A percentile compares a stretch with the other conserved stretches of the same genome.
Conservation (phyloP, 2,329 filamentous ascomycete species). For the Pseudomassariella vexata region DNA sequence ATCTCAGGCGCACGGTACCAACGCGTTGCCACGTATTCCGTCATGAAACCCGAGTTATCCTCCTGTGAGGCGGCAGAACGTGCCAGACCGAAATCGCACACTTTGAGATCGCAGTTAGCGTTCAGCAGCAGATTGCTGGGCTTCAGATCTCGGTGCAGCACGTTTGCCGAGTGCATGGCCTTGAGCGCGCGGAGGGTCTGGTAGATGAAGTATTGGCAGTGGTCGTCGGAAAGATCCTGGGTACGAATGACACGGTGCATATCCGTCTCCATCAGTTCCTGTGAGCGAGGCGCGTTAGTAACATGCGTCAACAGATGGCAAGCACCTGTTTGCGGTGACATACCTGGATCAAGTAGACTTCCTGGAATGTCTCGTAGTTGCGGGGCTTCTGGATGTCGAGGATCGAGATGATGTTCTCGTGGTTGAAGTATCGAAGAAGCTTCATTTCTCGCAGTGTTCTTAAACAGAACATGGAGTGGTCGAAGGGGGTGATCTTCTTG, state of each 20-base stretch:
- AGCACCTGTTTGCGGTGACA: constrained; percentile 15
- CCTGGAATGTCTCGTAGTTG: constrained; percentile 92
- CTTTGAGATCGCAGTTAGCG: constrained; percentile 97
- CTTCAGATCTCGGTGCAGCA: constrained; percentile 94
- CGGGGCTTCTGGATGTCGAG: constrained; percentile 97
- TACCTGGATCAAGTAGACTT: constrained; percentile 98
- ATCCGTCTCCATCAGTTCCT: constrained; percentile 99
- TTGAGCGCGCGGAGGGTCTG: constrained; percentile 96
- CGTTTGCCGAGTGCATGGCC: constrained; percentile 98
- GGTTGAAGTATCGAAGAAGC: constrained; percentile 96
- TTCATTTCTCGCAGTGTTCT: constrained; percentile 98
- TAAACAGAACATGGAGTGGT: constrained; percentile 98
- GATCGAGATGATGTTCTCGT: constrained; percentile 99
- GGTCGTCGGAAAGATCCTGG: constrained; percentile 96
- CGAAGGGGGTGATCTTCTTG: constrained; percentile 99
- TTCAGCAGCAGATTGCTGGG: constrained; percentile 95
- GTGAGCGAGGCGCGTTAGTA: constrained; percentile 11
- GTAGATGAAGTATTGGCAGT: constrained; percentile 99
- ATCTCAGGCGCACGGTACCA: constrained; percentile 99
- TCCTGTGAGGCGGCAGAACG: constrained; percentile 94
- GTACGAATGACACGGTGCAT: constrained; percentile 99
- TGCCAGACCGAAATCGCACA: constrained; percentile 96
- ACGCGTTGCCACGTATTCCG: constrained; percentile 97
- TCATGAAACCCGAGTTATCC: constrained; percentile 99
- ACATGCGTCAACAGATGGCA: constrained; percentile 1